A percentile compares a stretch with the other conserved stretches of the same genome.
These are phyloP conservation scores for Wickerhamomyces pijperi DNA, from an alignment of 805 yeast genomes.

Conservation along the genomic window DNA sequence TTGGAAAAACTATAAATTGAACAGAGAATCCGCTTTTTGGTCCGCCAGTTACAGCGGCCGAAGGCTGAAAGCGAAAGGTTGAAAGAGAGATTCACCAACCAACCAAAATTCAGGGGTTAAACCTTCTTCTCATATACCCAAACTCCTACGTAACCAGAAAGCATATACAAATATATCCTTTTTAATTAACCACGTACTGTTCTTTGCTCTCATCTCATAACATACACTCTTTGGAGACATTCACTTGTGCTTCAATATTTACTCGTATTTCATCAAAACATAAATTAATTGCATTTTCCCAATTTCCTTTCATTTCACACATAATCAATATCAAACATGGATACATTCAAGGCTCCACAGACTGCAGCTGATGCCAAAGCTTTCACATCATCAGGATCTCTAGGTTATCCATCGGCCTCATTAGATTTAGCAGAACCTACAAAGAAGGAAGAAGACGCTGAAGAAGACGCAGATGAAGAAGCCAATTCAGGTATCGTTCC, in stretches of 20 bases:
- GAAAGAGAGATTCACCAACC: too few species aligned
- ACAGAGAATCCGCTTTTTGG: conserved; percentile 7
- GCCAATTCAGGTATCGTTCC: conserved; percentile 95
- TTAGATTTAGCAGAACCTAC: conserved; percentile 17
- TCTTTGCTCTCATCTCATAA: background rate
- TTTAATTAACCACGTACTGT: too few species aligned
- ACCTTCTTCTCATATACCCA: background rate
- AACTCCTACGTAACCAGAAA: background rate
- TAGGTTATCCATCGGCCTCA: conserved; percentile 18
- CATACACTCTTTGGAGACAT: background rate
- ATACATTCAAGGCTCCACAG: conserved; percentile 19
- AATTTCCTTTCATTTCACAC: too few species aligned
- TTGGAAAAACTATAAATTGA: conserved; percentile 6
- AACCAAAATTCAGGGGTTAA: background rate
- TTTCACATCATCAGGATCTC: conserved; percentile 17
- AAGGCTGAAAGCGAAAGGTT: background rate
- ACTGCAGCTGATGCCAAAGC: conserved; percentile 20
- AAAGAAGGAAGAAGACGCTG: conserved; percentile 3
- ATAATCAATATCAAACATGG: conserved; percentile 8
- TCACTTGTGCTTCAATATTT: background rate
- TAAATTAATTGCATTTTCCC: background rate
- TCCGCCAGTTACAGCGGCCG: background rate
- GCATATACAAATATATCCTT: background rate
- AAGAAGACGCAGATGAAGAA: conserved; percentile 38
- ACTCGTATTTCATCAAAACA: background rate